Evolutionary conservation across 495 filamentous ascomycete genomes (phyloP).

Genomic region (Bombardia bombarda): DNA sequence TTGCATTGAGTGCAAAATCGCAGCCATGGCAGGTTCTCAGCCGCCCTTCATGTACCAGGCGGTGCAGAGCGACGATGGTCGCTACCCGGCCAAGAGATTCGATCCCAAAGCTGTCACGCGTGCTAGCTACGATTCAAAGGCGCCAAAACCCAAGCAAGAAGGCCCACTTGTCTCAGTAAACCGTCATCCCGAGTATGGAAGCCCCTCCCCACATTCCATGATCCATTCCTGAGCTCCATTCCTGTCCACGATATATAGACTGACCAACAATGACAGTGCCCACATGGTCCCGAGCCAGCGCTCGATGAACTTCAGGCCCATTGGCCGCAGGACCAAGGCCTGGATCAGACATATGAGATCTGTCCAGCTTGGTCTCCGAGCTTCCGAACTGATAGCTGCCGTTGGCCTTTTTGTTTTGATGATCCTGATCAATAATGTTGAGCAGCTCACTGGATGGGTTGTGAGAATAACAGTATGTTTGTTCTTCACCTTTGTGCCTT

Average conservation of each 20-base stretch:
- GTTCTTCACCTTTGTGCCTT: not conserved
- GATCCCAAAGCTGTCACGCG: conserved; percentile 77
- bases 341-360: conserved; percentile 58
- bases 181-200: conserved; percentile 70
- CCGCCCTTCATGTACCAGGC: conserved; percentile 74
- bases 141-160: conserved; percentile 57
- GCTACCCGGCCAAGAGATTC: conserved; percentile 51
- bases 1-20: not conserved
- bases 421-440: conserved; percentile 62
- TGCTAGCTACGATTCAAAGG: conserved; percentile 55
- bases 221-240: too few relatives aligned
- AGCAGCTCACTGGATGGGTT: conserved; percentile 59
- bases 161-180: conserved; percentile 74
- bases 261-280: conserved; percentile 11
- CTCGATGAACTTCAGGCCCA: conserved; percentile 36
- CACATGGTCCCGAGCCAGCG: conserved; percentile 19
- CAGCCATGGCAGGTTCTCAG: conserved; percentile 47
- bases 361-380: conserved; percentile 57
- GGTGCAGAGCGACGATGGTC: conserved; percentile 32
- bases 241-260: too few relatives aligned
- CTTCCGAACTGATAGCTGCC: conserved; percentile 57
- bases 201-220: not conserved
- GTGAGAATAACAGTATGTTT: conserved; percentile 64
- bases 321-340: conserved; percentile 61
- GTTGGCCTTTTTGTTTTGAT: conserved; percentile 63